Conservation (phyloP, 352 stramenopile species). For the Stephanocyclus meneghinianus region DNA sequence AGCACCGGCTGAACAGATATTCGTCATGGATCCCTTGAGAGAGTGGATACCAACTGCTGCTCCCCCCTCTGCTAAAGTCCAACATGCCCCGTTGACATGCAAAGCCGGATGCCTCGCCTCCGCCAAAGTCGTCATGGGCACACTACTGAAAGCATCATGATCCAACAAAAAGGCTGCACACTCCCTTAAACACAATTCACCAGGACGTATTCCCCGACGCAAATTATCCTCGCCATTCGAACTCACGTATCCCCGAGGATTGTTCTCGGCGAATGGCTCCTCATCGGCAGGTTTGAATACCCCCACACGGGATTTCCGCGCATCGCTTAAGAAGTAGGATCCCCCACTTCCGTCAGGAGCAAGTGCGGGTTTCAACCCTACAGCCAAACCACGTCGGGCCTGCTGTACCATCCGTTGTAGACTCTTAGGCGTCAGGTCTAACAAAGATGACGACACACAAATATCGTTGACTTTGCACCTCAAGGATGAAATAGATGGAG, state of each 20-base stretch:
- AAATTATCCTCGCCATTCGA: slow-evolving; percentile 57
- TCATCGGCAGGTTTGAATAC: slow-evolving; percentile 99
- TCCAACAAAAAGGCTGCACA: slow-evolving; percentile 96
- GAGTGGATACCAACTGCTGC: slow-evolving; percentile 84
- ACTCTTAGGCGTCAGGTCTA: slow-evolving; percentile 64
- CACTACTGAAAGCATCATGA: slow-evolving; percentile 84
- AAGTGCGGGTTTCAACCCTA: slow-evolving; percentile 89
- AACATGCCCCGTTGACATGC: slow-evolving; percentile 71
- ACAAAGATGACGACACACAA: slow-evolving; percentile 70
- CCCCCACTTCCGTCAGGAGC: slow-evolving; percentile 95
- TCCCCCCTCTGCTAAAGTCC: slow-evolving; percentile 70
- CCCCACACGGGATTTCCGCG: slow-evolving; percentile 88
- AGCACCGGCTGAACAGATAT: slow-evolving; percentile 20
- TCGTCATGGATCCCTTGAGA: slow-evolving; percentile 1
- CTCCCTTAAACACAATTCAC: slow-evolving; percentile 95
- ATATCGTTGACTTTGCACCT: slow-evolving; percentile 57
- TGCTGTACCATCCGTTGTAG: slow-evolving; percentile 79
- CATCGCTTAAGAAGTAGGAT: slow-evolving; percentile 96
- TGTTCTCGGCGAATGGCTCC: slow-evolving; percentile 96
- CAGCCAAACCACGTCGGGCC: slow-evolving; percentile 86
- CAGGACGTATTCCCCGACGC: slow-evolving; percentile 90
- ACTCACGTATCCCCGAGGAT: slow-evolving; percentile 91
- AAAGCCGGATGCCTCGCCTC: slow-evolving; percentile 84
- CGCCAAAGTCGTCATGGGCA: slow-evolving; percentile 87
- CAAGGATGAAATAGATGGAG: slow-evolving; percentile 43